Evolutionary conservation across 129 eudicot genomes (phyloP), one percentile per base, ranked within the genome.

Genomic region (Saposhnikovia divaricata): DNA sequence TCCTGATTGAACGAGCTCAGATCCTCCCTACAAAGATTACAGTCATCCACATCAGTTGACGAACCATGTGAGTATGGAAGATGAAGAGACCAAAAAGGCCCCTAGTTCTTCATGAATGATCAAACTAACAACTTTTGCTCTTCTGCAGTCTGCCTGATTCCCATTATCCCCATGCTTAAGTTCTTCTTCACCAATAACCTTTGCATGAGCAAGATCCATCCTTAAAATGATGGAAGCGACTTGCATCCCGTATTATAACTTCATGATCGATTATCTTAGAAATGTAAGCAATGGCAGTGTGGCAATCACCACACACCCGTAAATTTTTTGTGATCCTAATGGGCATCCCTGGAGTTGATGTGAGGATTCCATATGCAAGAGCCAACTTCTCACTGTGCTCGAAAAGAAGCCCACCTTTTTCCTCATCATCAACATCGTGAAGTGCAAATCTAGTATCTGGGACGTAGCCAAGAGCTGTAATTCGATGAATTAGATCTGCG

Each of bases 301-400:
- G 98, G 84, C 98, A 93, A 76, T 93, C 97, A 25, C 98, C 98
- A 83, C 98, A 93, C 42, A 91, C 93, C 59, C 97, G 87, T 85
- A 93, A 86, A 77, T 93, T 93, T 84, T 93, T 93, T 37, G 89
- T 91, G 83, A 91, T 91, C 88, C 97, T 87, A 45, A 93, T 88
- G 44, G 93, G 91, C 61, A 79, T 74, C 66, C 98, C 93, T 40
- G 88, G 89, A 75, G 89, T 76, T 0, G 91, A 86, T 37, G 96
- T 91, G 44, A 93, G 80, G 50, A 91, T 80, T 38, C 93, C 97
- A 78, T 84, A 93, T 7, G 96, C 91, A 77, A 93, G 90, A 28
- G 98, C 98, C 85, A 93, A 75, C 79, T 91, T 93, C 82, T 93
- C 97, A 76, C 97, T 88, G 68, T 93, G 98, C 80, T 89, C 98